Conservation (phyloP, 2,329 filamentous ascomycete genomes). For the Fonsecaea pugnacius region DNA sequence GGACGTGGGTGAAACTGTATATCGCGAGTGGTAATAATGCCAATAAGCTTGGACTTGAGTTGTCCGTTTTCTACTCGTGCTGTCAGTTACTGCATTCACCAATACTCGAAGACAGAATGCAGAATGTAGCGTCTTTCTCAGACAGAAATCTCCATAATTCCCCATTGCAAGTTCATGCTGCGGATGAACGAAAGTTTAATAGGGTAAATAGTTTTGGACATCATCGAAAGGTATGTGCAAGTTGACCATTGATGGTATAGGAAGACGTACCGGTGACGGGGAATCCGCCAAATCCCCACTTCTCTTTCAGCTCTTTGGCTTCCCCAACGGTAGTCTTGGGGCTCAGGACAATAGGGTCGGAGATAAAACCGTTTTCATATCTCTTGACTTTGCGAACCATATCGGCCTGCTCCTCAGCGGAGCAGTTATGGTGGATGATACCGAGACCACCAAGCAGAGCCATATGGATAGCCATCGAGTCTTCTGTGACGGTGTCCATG, state of each 20-base stretch:
- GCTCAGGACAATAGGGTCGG: conserved; percentile 90
- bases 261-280: conserved; percentile 88
- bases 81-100: conserved; percentile 21
- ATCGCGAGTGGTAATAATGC: conserved; percentile 97
- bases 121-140: conserved; percentile 45
- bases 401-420: conserved; percentile 93
- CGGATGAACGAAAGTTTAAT: conserved; percentile 99
- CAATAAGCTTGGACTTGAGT: conserved; percentile 91
- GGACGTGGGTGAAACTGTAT: conserved; percentile 90
- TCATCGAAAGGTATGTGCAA: conserved; percentile 61
- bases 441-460: conserved; percentile 62
- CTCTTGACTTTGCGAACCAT: conserved; percentile 99
- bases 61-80: conserved; percentile 76
- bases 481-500: conserved; percentile 99
- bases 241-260: conserved; percentile 33
- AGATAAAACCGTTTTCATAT: conserved; percentile 98
- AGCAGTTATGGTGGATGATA: conserved; percentile 99
- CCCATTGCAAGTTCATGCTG: conserved; percentile 86
- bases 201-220: conserved; percentile 64
- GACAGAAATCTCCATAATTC: conserved; percentile 77
- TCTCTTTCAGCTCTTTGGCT: conserved; percentile 89
- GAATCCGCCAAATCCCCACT: conserved; percentile 98
- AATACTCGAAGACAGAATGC: conserved; percentile 14
- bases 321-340: conserved; percentile 87
- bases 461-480: conserved; percentile 98